These are phyloP conservation scores for Celoporthe dispersa DNA, from an alignment of 2,329 filamentous ascomycete species.

Conservation along the genomic window DNA sequence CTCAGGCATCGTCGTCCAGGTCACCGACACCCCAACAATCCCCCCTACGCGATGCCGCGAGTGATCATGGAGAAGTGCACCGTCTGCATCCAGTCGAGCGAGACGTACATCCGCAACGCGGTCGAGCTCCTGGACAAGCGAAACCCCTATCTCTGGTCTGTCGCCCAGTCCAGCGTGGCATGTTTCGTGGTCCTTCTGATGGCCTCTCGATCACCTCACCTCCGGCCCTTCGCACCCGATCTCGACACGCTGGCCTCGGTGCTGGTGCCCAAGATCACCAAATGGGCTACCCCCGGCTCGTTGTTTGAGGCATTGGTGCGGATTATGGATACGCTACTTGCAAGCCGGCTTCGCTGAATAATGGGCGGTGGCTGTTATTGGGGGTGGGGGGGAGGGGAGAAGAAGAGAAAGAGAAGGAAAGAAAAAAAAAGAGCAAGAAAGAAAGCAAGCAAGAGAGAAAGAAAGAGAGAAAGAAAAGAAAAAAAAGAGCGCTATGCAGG, in stretches of 20 bases:
- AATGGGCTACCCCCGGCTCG: conserved; percentile 41
- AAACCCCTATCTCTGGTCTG: conserved; percentile 44
- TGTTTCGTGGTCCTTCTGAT: conserved; percentile 41
- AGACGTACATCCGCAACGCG: conserved; percentile 42
- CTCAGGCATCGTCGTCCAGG: conserved; percentile 12
- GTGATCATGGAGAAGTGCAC: conserved; percentile 42
- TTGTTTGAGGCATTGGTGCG: conserved; percentile 38
- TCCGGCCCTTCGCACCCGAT: conserved; percentile 37
- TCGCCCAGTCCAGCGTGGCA: conserved; percentile 42
- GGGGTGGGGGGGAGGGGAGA: no score
- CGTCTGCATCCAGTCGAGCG: conserved; percentile 42
- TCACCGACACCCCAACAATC: conserved; percentile 17
- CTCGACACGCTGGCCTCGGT: conserved; percentile 37
- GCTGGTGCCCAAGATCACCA: conserved; percentile 37
- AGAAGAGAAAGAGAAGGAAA: not conserved
- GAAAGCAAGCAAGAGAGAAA: not conserved
- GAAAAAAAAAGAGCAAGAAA: not conserved
- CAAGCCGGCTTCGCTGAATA: not conserved
- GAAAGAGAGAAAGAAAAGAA: not conserved
- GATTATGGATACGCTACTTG: conserved; percentile 33
- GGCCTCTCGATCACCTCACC: conserved; percentile 37
- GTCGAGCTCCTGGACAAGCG: conserved; percentile 42
- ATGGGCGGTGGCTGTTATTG: not conserved
- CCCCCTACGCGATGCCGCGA: conserved; percentile 30
- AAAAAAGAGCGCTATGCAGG: not conserved